These are phyloP conservation scores for Trichoderma breve DNA, from an alignment of 2,329 filamentous ascomycete genomes.

Conservation along the genomic window DNA sequence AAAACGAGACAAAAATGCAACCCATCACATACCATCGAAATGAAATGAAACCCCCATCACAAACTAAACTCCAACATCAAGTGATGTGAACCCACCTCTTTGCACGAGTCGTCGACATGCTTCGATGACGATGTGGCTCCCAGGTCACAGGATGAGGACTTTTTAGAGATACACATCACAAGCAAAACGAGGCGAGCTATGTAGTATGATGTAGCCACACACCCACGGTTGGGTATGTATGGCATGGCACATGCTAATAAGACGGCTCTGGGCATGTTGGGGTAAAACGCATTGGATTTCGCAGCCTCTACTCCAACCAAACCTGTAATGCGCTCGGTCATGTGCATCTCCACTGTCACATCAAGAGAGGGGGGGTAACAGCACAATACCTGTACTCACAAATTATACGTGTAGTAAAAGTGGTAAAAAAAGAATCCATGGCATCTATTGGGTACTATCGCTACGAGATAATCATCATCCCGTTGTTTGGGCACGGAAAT, in stretches of 20 bases:
- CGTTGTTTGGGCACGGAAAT: conserved; percentile 2
- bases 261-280: not conserved
- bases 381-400: too few species aligned
- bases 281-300: not conserved
- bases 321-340: not conserved
- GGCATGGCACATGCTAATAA: not conserved
- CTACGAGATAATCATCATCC: not conserved
- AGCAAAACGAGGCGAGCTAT: not conserved
- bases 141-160: conserved; percentile 3
- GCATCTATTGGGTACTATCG: not conserved
- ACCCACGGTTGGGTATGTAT: not conserved
- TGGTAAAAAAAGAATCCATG: not conserved
- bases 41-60: not conserved
- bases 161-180: not conserved
- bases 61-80: not conserved
- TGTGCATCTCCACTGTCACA: conserved; percentile 2
- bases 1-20: not conserved
- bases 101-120: not conserved
- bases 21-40: not conserved
- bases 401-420: too few species aligned
- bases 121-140: not conserved
- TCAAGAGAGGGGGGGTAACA: not conserved
- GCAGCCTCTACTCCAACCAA: not conserved
- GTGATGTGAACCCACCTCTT: not conserved
- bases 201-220: not conserved